Base-by-base conservation (phyloP, 2,329 filamentous ascomycete genomes). In the Sarocladium brachiariae region DNA sequence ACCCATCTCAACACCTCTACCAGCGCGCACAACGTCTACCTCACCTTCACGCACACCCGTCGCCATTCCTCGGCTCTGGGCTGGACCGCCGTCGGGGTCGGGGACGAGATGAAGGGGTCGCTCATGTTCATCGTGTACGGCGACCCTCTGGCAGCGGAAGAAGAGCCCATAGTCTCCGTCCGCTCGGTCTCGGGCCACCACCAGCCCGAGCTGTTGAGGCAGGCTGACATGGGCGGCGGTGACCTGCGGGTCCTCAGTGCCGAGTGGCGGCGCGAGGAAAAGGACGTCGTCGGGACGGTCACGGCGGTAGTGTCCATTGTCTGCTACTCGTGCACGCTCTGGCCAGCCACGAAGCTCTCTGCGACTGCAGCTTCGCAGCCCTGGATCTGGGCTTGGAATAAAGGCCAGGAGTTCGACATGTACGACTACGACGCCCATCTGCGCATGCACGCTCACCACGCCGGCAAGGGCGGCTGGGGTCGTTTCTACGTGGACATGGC, bases 361-460 rank as follows among this genome's bases (percentile, higher is more conserved):
- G 51, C 53, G 4, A 52, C 55, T 8, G 43, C 57, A 9, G 38
- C 25, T 9, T 58, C 57, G 3, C 58, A 60, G 53, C 57, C 59
- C 18, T 58, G 58, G 56, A 55, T 61, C 47, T 61, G 59, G 59
- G 57, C 58, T 5, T 59, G 56, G 57, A 61, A 61, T 30, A 24
- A 46, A 16, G 51, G 46, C 11, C 59, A 61, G 39, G 52, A 54
- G 49, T 54, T 60, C 34, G 51, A 50, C 10, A 35, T 52, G 27
- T 60, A 51, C 31, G 16, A 54, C 1, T 39, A 50, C 9, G 52
- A 58, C 21, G 49, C 43, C 13, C 39, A 51, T 30, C 50, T 57
- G 2, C 41, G 49, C 4, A 55, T 53, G 51, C 55, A 58, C 50
- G 14, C 38, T n/a, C 51, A 51, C 19, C 52, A 35, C 10, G 50